Conservation (phyloP, 2,329 filamentous ascomycete species). For the Alternaria sp. region DNA sequence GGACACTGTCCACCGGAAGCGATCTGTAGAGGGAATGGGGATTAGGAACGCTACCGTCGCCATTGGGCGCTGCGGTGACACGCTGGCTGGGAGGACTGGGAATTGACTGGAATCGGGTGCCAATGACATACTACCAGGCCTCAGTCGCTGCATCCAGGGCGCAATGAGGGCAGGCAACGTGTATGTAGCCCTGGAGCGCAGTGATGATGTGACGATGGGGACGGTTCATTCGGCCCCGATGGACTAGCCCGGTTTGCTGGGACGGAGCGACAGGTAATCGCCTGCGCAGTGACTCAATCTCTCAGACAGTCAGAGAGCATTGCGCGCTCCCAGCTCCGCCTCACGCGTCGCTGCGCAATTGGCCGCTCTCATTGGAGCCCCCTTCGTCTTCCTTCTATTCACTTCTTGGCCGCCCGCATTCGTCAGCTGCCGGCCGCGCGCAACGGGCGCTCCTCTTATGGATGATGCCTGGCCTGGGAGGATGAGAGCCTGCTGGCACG, state of each 20-base stretch:
- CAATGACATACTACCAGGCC: slow-evolving; percentile 31
- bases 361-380: slow-evolving; percentile 25
- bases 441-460: slow-evolving; percentile 22
- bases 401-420: slow-evolving; percentile 41
- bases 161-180: slow-evolving; percentile 25
- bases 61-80: slow-evolving; percentile 27
- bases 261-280: slow-evolving; percentile 21
- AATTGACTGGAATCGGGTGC: slow-evolving; percentile 1
- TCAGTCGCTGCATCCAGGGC: slow-evolving; percentile 13
- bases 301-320: slow-evolving; percentile 29
- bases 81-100: slow-evolving; percentile 17
- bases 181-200: background rate
- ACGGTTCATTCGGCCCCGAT: slow-evolving; percentile 3
- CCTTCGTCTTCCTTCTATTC: slow-evolving; percentile 41
- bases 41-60: slow-evolving; percentile 17
- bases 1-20: slow-evolving; percentile 6
- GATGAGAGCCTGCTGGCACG: slow-evolving; percentile 20
- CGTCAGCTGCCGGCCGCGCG: slow-evolving; percentile 41
- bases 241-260: slow-evolving; percentile 20
- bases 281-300: slow-evolving; percentile 33
- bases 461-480: slow-evolving; percentile 29
- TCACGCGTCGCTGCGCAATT: slow-evolving; percentile 29
- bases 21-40: slow-evolving; percentile 4
- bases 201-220: background rate
- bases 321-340: slow-evolving; percentile 21